Percentiles rank a stretch among this genome's conserved stretches.
Evolutionary conservation across 345 rosid genomes (phyloP).

Genomic region (Mercurialis annua): DNA sequence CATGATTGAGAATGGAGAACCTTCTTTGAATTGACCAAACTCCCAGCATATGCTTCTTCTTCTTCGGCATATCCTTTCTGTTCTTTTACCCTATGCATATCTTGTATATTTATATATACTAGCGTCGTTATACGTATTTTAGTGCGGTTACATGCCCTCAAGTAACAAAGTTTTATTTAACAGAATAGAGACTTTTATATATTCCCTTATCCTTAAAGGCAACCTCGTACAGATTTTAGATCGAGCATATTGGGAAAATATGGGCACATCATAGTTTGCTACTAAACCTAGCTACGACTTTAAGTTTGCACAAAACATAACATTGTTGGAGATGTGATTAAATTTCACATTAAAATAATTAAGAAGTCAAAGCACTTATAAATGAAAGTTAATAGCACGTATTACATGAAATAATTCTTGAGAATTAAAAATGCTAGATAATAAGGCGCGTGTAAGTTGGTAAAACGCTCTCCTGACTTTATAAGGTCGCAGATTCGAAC

Average conservation of each 20-base stretch:
- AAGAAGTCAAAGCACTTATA: too few species aligned
- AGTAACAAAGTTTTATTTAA: neutral
- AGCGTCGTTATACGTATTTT: too few species aligned
- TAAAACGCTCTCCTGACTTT: too few species aligned
- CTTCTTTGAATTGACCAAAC: neutral
- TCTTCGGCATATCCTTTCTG: constrained; percentile 21
- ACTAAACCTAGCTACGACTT: too few species aligned
- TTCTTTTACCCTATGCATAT: neutral
- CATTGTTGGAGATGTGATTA: too few species aligned
- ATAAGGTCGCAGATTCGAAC: too few species aligned
- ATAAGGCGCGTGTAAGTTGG: too few species aligned
- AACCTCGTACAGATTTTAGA: constrained; percentile 20
- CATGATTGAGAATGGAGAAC: constrained; percentile 17
- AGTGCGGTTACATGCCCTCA: neutral
- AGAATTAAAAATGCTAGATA: too few species aligned
- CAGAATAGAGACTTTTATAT: neutral
- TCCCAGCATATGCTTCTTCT: constrained; percentile 28
- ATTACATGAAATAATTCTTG: constrained; percentile 9
- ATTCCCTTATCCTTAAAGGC: constrained; percentile 22
- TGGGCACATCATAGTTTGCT: too few species aligned
- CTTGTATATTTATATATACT: neutral
- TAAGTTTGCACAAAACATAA: too few species aligned
- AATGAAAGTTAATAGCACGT: too few species aligned
- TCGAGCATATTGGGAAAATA: neutral
- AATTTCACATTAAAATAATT: too few species aligned